These are phyloP conservation scores for Entomortierella lignicola DNA, from an alignment of 192 early-diverging fungal genomes.

Conservation along the genomic window DNA sequence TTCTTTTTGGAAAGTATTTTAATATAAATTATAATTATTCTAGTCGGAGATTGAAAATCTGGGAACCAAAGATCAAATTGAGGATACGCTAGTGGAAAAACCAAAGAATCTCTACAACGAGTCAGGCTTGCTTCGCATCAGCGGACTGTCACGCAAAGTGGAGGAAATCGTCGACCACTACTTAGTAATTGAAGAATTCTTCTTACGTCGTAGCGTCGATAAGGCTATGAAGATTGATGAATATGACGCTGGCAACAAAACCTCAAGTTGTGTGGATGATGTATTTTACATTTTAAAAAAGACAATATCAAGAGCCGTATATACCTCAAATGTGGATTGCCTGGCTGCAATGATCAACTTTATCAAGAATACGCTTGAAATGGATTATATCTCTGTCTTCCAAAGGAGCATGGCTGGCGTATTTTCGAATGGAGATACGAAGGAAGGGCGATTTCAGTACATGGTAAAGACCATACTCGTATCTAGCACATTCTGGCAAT, in stretches of 20 bases:
- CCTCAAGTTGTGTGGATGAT: constrained; percentile 87
- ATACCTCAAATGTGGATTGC: constrained; percentile 77
- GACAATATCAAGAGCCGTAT: constrained; percentile 74
- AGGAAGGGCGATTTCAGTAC: constrained; percentile 68
- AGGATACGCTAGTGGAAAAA: constrained; percentile 52
- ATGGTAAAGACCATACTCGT: constrained; percentile 61
- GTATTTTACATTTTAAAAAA: constrained; percentile 92
- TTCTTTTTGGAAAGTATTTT: too few relatives aligned
- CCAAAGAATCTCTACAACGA: constrained; percentile 59
- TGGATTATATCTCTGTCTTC: constrained; percentile 73
- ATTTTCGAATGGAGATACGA: constrained; percentile 64
- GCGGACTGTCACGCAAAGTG: constrained; percentile 69
- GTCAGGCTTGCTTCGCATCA: constrained; percentile 65
- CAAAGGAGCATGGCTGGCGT: constrained; percentile 67
- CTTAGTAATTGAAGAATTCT: constrained; percentile 81
- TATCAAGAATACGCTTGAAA: constrained; percentile 73
- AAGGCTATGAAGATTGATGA: constrained; percentile 82
- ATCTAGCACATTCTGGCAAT: neutral
- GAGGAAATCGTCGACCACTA: constrained; percentile 75
- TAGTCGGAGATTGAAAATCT: constrained; percentile 52
- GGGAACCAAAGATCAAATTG: constrained; percentile 23
- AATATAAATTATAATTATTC: neutral
- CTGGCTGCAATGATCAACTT: constrained; percentile 78
- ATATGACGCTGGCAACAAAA: constrained; percentile 58
- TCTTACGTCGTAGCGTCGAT: constrained; percentile 75